phyloP scores from a whole-genome alignment of 2,329 filamentous ascomycete species.

The Kalmusia sp. region DNA sequence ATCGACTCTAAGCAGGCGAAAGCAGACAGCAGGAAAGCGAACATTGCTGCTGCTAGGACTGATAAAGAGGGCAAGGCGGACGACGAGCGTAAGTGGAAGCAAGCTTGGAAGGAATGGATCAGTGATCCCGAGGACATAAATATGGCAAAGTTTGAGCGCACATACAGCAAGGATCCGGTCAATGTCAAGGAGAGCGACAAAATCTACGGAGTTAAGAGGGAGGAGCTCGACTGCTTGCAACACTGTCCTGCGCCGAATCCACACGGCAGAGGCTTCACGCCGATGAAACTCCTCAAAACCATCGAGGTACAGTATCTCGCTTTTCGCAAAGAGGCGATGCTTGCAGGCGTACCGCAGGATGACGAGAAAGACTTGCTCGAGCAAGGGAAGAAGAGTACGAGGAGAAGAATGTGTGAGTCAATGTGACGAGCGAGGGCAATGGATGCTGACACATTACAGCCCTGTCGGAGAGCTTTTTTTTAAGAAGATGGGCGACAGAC shows the following conservation, averaged over 20 bases:
- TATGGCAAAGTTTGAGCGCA: not conserved
- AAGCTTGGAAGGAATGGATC: constrained; percentile 4
- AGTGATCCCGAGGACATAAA: not conserved
- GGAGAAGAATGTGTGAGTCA: not conserved
- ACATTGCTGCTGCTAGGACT: not conserved
- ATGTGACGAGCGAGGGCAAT: too few species aligned
- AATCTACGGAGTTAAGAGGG: not conserved
- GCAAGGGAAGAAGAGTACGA: not conserved
- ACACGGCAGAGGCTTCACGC: not conserved
- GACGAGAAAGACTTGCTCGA: constrained; percentile 5
- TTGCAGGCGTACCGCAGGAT: not conserved
- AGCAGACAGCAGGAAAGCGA: not conserved
- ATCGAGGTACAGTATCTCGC: not conserved
- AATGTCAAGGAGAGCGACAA: constrained; percentile 1
- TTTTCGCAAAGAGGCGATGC: constrained; percentile 4
- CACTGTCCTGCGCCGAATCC: constrained; percentile 1
- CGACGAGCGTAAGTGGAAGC: not conserved
- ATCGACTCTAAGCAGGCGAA: not conserved
- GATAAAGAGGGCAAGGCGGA: not conserved
- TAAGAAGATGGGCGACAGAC: too few species aligned
- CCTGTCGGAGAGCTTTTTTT: too few species aligned
- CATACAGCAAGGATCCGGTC: not conserved
- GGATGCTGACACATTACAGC: too few species aligned
- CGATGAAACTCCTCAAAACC: not conserved
- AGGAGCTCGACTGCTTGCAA: not conserved